Conservation (phyloP, 2,329 filamentous ascomycete genomes). For the Colletotrichum ledebouriae region DNA sequence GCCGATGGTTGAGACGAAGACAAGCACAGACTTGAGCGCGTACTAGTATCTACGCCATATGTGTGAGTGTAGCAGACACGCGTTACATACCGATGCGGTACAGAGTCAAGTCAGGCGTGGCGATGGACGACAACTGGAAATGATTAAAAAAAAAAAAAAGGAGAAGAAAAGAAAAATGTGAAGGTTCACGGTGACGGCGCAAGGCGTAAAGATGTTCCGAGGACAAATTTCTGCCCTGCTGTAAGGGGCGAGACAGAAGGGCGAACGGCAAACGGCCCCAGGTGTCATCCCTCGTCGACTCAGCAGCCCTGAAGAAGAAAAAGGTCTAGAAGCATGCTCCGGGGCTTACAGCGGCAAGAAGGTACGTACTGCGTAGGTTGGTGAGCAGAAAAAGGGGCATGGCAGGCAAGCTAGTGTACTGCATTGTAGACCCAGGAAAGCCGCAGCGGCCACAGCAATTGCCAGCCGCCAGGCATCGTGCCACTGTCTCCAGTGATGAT, state of each 20-base stretch:
- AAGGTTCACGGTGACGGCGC: conserved; percentile 10
- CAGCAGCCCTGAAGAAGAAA: conserved; percentile 22
- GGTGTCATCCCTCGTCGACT: conserved; percentile 10
- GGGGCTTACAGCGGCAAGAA: conserved; percentile 8
- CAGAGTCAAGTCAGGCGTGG: conserved; percentile 26
- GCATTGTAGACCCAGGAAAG: background rate
- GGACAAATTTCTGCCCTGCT: conserved; percentile 9
- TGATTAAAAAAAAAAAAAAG: conserved; percentile 1
- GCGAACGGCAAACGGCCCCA: conserved; percentile 1
- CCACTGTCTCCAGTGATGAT: background rate
- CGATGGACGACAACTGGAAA: conserved; percentile 4
- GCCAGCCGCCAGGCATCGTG: background rate
- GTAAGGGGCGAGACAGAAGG: conserved; percentile 16
- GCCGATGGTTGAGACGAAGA: conserved; percentile 34
- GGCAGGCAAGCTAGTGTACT: conserved; percentile 9
- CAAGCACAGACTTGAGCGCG: conserved; percentile 28
- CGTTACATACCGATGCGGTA: background rate
- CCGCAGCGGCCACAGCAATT: background rate
- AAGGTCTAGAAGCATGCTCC: conserved; percentile 37
- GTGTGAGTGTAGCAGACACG: background rate
- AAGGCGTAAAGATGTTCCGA: conserved; percentile 3
- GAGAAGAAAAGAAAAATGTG: background rate
- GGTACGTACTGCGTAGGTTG: conserved; percentile 6
- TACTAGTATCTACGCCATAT: background rate
- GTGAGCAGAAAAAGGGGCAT: conserved; percentile 17